Evolutionary conservation across 768 basidiomycete species (phyloP), one percentile per base, ranked within the genome.

Genomic region (Chiua virens): DNA sequence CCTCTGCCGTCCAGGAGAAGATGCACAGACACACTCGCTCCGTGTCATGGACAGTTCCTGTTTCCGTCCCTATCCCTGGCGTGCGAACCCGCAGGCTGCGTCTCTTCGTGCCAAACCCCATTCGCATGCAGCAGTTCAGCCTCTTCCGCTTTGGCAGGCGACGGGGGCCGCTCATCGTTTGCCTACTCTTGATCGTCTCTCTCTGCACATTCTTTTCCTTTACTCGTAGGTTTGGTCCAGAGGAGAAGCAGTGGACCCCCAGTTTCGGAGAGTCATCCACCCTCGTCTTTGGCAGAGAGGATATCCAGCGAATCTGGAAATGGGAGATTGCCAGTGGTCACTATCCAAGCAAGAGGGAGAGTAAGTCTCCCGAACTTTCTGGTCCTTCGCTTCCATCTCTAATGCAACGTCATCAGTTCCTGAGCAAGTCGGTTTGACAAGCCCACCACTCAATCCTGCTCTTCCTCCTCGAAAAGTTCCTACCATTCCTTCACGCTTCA

Each of bases 261-360:
- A 74, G 78, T 17, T 77, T 82, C 42, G 76, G 76, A 36, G 83
- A 86, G 41, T 75, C 83, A 15, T 74, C 87, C 22, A 91, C 91
- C 9, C 77, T 93, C 25, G 81, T 93, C 32, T 92, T 81, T 62
- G 75, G 76, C 50, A 77, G 85, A 42, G 83, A 88, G 50, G 93
- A 98, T 63, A 66, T 97, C 37, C 89, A 88, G 62, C 79, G 86
- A 50, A 90, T 99, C 69, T 98, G 95, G 95, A 77, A 85, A 53
- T 98, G 94, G 94, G 96, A 99, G 71, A 80, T 98, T 50, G 75
- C 83, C 28, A 90, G 91, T 55, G 97, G 97, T 1, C 94, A 97
- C 71, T 93, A 93, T 75, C 96, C 96, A 9, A 94, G 90, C 70
- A 78, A 81, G 47, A 78, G 81, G 50, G 77, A 78, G 60, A 80